Evolutionary conservation across 805 yeast species (phyloP).

Genomic region (Monosporozyma aquatica): DNA sequence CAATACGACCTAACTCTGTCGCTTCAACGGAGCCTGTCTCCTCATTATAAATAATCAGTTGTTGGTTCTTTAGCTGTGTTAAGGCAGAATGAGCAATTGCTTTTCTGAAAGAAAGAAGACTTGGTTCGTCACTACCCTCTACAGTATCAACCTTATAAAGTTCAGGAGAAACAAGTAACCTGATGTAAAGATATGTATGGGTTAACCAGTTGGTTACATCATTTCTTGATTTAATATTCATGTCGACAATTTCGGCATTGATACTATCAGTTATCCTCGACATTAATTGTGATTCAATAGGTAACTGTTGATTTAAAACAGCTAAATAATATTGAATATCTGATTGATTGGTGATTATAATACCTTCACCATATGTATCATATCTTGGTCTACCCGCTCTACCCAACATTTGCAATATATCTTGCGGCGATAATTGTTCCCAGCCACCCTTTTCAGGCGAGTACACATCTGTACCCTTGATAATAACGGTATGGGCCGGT

Average conservation of each 20-base stretch:
- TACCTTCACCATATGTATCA: constrained; percentile 88
- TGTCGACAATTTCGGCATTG: constrained; percentile 81
- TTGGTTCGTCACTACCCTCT: constrained; percentile 45
- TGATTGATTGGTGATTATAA: constrained; percentile 77
- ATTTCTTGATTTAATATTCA: constrained; percentile 47
- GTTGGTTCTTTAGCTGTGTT: constrained; percentile 42
- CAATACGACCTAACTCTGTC: constrained; percentile 71
- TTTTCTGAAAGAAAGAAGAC: constrained; percentile 43
- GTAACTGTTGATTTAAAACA: constrained; percentile 80
- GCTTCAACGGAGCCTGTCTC: constrained; percentile 40
- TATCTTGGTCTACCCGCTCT: constrained; percentile 96
- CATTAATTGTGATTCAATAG: constrained; percentile 83
- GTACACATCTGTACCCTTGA: constrained; percentile 88
- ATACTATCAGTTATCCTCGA: constrained; percentile 59
- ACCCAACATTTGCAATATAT: constrained; percentile 93
- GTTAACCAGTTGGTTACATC: constrained; percentile 80
- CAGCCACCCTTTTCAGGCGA: constrained; percentile 85
- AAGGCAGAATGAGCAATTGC: constrained; percentile 77
- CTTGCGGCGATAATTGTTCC: constrained; percentile 91
- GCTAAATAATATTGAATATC: constrained; percentile 86
- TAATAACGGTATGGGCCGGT: constrained; percentile 90
- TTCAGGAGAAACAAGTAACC: constrained; percentile 68
- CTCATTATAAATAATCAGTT: constrained; percentile 52
- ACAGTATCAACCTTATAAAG: constrained; percentile 44
- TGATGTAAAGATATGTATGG: constrained; percentile 64